Conservation (phyloP, 2,329 filamentous ascomycete genomes). For the Cladosporium cucumerinum region DNA sequence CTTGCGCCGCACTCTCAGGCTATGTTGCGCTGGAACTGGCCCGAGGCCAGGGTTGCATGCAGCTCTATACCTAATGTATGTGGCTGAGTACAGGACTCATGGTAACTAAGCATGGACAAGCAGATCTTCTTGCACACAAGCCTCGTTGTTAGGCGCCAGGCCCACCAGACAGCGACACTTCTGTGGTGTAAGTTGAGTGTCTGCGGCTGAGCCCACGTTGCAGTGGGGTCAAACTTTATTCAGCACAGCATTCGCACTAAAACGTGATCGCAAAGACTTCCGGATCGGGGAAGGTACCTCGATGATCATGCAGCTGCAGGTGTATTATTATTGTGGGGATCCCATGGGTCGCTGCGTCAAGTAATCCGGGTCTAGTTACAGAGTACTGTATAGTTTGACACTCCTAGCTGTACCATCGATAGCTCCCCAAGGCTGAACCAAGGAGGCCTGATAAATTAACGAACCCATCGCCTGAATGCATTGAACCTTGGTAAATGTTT, state of each 20-base stretch:
- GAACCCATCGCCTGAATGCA: background rate
- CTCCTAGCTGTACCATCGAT: background rate
- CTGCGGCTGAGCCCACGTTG: background rate
- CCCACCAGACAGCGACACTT: background rate
- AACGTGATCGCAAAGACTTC: background rate
- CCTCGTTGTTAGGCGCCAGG: background rate
- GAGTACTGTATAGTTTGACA: background rate
- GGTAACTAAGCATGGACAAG: background rate
- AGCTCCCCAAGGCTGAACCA: background rate
- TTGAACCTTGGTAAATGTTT: background rate
- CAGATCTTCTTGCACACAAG: background rate
- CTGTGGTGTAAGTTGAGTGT: background rate
- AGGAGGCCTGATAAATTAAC: background rate
- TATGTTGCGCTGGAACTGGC: background rate
- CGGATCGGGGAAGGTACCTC: background rate
- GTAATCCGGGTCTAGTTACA: background rate
- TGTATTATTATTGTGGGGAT: no score
- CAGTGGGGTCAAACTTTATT: background rate
- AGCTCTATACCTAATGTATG: background rate
- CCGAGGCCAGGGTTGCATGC: background rate
- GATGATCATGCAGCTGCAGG: background rate
- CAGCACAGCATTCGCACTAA: background rate
- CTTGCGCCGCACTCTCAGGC: background rate
- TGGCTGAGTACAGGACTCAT: background rate
- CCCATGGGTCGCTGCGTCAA: background rate